Base-by-base conservation (phyloP, 2,329 filamentous ascomycete species). In the Gaeumannomyces sp. region DNA sequence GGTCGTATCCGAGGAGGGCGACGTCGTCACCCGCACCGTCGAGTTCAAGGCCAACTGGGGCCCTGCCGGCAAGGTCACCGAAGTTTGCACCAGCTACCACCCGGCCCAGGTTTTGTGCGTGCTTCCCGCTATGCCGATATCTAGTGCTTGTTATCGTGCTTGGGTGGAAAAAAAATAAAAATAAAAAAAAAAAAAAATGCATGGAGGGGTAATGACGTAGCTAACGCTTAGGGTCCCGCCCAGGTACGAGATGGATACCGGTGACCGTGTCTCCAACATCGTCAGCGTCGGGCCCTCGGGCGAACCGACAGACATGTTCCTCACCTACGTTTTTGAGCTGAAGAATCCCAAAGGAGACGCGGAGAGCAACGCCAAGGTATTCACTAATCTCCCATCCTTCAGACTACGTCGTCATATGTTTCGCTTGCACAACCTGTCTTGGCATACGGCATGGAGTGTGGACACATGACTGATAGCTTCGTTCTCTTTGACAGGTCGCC, bases 301-400 rank as follows among this genome's bases (percentile, higher is more conserved):
- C 62, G 66, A 68, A 29, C 63, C 69, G 7, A 61, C 66, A 1
- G 71, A 74, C 31, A 60, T 76, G 38, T 73, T 68, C 60, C 66
- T 77, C 68, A 76, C 75, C 16, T 76, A 74, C 65, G 66, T 71
- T 1, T 77, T 76, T 67, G 70, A 63, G 72, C 31, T 74, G 74
- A 73, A 68, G 27, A 69, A 69, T 35, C 69, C 66, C 25, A 57
- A 45, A 60, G 67, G 62, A 38, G 62, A 70, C 61, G 65, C 69
- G 68, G 71, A 59, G 6, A 60, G 27, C 64, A 69, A 71, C 63
- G 66, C 69, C 61, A 65, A 70, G 68, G 73, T 68, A n/a, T 19
- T 35, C 13, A 38, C 6, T 38, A 4, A 11, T 38, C 11, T 16
- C 35, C 35, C 8, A 3, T 38, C 16, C 6, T 16, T 38, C 35